These are phyloP conservation scores for Pythium dissimile DNA, from an alignment of 352 stramenopile genomes.

Conservation along the genomic window DNA sequence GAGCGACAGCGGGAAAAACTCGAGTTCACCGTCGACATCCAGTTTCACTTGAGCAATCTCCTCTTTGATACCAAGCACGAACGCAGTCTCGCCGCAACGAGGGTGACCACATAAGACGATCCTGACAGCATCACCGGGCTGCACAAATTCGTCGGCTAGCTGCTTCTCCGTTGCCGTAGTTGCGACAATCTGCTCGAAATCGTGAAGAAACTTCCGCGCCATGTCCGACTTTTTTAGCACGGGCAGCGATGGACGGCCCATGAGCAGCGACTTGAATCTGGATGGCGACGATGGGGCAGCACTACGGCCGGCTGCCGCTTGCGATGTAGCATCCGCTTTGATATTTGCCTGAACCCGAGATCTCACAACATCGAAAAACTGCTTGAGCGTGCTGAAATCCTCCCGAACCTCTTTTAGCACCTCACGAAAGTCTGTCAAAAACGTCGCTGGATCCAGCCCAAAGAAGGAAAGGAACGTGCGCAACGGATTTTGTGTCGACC, in stretches of 20 bases:
- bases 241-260: slow-evolving; percentile 2
- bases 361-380: slow-evolving; percentile 62
- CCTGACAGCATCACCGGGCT: slow-evolving; percentile 53
- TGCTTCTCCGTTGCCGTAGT: slow-evolving; percentile 38
- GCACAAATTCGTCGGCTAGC: slow-evolving; percentile 32
- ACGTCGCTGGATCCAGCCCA: slow-evolving; percentile 69
- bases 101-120: slow-evolving; percentile 75
- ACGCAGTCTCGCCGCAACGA: slow-evolving; percentile 72
- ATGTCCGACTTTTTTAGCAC: slow-evolving; percentile 42
- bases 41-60: slow-evolving; percentile 75
- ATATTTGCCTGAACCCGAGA: slow-evolving; percentile 41
- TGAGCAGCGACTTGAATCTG: slow-evolving; percentile 12
- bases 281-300: not conserved
- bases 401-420: slow-evolving; percentile 66
- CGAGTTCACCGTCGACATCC: slow-evolving; percentile 70
- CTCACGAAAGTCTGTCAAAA: slow-evolving; percentile 59
- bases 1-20: slow-evolving; percentile 71
- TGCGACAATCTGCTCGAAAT: slow-evolving; percentile 58
- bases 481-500: slow-evolving; percentile 56
- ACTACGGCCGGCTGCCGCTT: not conserved
- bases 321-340: not conserved
- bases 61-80: slow-evolving; percentile 59
- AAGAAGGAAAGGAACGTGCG: slow-evolving; percentile 73
- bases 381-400: slow-evolving; percentile 59
- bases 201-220: slow-evolving; percentile 49